Evolutionary conservation across 2,329 filamentous ascomycete genomes (phyloP).

Genomic region (Lizonia empirigonia): DNA sequence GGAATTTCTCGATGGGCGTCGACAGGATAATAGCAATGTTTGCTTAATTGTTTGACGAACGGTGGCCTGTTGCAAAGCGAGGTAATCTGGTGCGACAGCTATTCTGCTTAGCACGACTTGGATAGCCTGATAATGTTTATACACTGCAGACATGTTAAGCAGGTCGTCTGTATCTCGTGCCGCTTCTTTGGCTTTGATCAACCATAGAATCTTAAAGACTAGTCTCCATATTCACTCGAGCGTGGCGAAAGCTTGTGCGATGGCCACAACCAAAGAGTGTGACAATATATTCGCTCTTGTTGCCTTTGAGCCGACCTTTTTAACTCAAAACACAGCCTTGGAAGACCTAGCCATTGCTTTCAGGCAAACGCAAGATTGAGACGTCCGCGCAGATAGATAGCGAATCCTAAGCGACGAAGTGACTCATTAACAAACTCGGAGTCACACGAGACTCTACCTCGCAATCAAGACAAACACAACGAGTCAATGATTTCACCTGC

Average conservation of each 20-base stretch:
- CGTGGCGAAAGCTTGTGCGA: not conserved
- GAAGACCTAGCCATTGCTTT: not conserved
- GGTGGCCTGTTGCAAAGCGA: constrained; percentile 4
- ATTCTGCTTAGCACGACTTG: constrained; percentile 5
- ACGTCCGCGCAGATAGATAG: not conserved
- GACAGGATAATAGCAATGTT: constrained; percentile 27
- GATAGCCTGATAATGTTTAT: constrained; percentile 15
- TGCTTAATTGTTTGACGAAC: not conserved
- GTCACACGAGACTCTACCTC: not conserved
- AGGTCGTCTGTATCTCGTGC: not conserved
- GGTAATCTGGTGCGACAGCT: constrained; percentile 4
- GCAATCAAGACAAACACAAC: not conserved
- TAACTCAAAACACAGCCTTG: not conserved
- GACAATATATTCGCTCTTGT: not conserved
- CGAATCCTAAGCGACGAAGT: too few relatives aligned
- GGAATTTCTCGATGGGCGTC: constrained; percentile 40
- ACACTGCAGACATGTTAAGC: not conserved
- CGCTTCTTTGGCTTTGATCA: not conserved
- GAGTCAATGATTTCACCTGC: too few relatives aligned
- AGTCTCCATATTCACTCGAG: not conserved
- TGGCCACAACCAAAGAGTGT: not conserved
- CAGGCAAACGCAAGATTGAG: too few relatives aligned
- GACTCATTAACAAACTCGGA: too few relatives aligned
- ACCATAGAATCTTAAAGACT: not conserved
- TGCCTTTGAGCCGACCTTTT: not conserved